Evolutionary conservation across 176 grass and related monocot genomes (phyloP).

Genomic region (Eragrostis curvula): DNA sequence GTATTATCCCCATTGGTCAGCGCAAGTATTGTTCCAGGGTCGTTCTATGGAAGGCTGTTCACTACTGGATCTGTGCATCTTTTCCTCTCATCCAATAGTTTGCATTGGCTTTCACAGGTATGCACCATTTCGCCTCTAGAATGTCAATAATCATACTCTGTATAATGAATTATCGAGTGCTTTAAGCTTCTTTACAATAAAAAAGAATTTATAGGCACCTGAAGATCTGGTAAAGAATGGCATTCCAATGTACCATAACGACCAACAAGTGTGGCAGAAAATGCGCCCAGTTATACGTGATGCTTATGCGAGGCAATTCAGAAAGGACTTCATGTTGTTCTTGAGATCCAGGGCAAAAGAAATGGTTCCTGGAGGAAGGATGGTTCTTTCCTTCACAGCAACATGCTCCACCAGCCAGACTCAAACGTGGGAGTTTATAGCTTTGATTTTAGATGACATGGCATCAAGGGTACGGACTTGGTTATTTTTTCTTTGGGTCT

Average conservation of each 20-base stretch:
- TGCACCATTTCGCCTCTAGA: too few relatives aligned
- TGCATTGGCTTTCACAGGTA: neutral
- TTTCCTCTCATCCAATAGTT: neutral
- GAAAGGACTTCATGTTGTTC: neutral
- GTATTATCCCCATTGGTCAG: neutral
- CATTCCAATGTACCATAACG: neutral
- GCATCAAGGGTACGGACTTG: neutral
- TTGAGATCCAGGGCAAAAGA: neutral
- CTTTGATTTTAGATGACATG: neutral
- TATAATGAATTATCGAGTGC: neutral
- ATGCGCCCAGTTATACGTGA: neutral
- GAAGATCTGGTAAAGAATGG: neutral
- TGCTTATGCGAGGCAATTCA: conserved; percentile 2
- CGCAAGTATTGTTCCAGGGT: neutral
- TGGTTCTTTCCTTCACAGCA: neutral
- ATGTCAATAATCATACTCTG: neutral
- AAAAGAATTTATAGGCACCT: neutral
- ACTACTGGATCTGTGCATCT: neutral
- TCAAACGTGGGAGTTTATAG: neutral
- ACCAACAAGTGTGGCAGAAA: neutral
- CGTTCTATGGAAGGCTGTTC: neutral
- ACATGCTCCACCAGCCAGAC: neutral
- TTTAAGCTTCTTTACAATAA: neutral
- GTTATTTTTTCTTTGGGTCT: too few relatives aligned
- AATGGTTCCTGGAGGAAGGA: neutral